A percentile compares a stretch with the other conserved stretches of the same genome.
phyloP scores from a whole-genome alignment of 192 early-diverging fungal genomes.

The Chytriomyces confervae region DNA sequence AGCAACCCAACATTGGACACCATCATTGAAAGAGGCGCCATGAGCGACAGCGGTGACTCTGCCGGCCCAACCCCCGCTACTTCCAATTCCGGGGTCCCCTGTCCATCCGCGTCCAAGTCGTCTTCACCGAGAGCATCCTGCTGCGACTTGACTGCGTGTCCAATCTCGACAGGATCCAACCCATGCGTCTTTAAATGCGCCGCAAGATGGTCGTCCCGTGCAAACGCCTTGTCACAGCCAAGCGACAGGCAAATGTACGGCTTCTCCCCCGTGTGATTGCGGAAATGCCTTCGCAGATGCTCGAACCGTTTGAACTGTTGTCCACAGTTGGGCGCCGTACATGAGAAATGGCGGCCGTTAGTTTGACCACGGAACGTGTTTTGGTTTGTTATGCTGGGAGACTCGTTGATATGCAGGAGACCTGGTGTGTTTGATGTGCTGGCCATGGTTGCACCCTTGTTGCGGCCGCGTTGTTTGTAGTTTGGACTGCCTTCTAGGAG shows the following conservation, averaged over 20 bases:
- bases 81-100: constrained; percentile 1
- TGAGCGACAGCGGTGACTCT: constrained; percentile 16
- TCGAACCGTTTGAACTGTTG: constrained; percentile 75
- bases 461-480: constrained; percentile 73
- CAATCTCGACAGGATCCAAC: constrained; percentile 10
- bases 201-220: constrained; percentile 67
- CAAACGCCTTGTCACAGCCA: constrained; percentile 66
- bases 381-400: background rate
- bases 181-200: constrained; percentile 60
- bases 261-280: constrained; percentile 67
- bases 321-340: constrained; percentile 40
- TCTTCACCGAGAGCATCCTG: constrained; percentile 9
- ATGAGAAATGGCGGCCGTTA: constrained; percentile 40
- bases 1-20: background rate
- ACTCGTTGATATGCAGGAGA: constrained; percentile 5
- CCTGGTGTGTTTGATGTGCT: background rate
- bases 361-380: constrained; percentile 7
- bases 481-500: constrained; percentile 74
- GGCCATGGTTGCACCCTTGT: background rate
- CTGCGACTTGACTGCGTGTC: background rate
- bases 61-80: background rate
- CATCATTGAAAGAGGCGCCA: constrained; percentile 25
- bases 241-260: constrained; percentile 63
- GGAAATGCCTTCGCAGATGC: constrained; percentile 78
- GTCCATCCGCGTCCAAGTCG: background rate